Evolutionary conservation across 2,329 filamentous ascomycete species (phyloP).

Genomic region (Colletotrichum siamense): DNA sequence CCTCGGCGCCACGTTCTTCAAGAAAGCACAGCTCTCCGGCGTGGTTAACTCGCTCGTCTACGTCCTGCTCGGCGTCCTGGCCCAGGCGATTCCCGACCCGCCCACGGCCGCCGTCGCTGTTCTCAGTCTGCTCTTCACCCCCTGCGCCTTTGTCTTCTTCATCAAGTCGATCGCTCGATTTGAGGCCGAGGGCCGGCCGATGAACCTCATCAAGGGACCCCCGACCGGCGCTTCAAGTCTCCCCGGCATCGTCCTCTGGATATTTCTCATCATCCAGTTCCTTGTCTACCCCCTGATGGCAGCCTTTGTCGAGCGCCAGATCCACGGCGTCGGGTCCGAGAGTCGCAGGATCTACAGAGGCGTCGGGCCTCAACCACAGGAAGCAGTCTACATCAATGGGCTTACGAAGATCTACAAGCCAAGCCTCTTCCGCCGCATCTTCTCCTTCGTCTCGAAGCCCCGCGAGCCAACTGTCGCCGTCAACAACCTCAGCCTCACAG

Average conservation of each 20-base stretch:
- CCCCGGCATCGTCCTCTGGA: conserved; percentile 77
- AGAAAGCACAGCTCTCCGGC: conserved; percentile 84
- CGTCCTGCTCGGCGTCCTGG: conserved; percentile 79
- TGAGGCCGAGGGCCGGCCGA: conserved; percentile 65
- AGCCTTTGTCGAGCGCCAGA: conserved; percentile 69
- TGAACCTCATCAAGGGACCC: conserved; percentile 66
- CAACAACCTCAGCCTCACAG: conserved; percentile 72
- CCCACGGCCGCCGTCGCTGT: conserved; percentile 69
- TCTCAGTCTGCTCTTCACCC: conserved; percentile 79
- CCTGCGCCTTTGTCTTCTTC: conserved; percentile 88
- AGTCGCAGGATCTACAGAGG: conserved; percentile 40
- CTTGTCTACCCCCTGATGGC: conserved; percentile 79
- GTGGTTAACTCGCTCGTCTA: conserved; percentile 77
- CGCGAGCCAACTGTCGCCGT: conserved; percentile 78
- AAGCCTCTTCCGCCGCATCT: conserved; percentile 61
- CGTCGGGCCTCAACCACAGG: conserved; percentile 40
- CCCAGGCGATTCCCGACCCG: conserved; percentile 73
- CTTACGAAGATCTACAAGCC: conserved; percentile 83
- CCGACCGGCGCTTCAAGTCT: conserved; percentile 72
- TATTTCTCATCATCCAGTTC: conserved; percentile 80
- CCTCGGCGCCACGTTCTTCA: conserved; percentile 83
- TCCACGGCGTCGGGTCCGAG: conserved; percentile 61
- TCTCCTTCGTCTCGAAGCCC: conserved; percentile 49
- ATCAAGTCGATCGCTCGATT: conserved; percentile 77
- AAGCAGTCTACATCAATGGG: conserved; percentile 71